Conservation (phyloP, 805 yeast species). For the Zygosaccharomyces bailii region DNA sequence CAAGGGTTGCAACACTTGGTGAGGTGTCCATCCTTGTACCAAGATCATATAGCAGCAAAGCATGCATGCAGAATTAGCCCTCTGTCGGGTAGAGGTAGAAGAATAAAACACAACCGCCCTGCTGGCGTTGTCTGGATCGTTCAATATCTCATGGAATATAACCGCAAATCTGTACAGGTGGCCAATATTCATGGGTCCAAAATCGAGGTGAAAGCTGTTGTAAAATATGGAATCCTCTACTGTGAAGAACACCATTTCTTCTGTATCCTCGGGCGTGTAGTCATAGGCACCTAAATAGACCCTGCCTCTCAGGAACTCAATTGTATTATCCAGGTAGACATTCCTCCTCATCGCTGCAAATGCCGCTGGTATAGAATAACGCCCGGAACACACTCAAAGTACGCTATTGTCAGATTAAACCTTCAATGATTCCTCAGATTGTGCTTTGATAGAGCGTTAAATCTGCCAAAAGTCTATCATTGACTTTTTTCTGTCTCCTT, state of each 20-base stretch:
- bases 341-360: constrained; percentile 30
- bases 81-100: constrained; percentile 68
- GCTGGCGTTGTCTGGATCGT: constrained; percentile 76
- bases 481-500: constrained; percentile 5
- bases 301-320: constrained; percentile 46
- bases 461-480: not conserved
- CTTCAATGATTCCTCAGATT: constrained; percentile 6
- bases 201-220: constrained; percentile 92
- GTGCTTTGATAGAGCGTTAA: not conserved
- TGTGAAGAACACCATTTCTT: constrained; percentile 76
- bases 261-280: constrained; percentile 69
- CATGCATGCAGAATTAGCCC: constrained; percentile 93
- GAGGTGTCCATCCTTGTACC: constrained; percentile 98
- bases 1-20: constrained; percentile 91
- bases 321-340: constrained; percentile 35
- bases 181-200: constrained; percentile 94
- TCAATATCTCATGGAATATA: constrained; percentile 82
- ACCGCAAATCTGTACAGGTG: constrained; percentile 94
- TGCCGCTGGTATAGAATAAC: not conserved
- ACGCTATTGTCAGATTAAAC: not conserved
- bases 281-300: constrained; percentile 91
- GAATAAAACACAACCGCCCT: constrained; percentile 92
- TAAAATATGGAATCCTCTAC: constrained; percentile 90
- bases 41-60: constrained; percentile 91
- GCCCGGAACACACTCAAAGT: not conserved